Percentiles rank a stretch among this genome's conserved stretches.
Evolutionary conservation across 192 early-diverging fungal genomes (phyloP).

Genomic region (Backusella tarrabulga): DNA sequence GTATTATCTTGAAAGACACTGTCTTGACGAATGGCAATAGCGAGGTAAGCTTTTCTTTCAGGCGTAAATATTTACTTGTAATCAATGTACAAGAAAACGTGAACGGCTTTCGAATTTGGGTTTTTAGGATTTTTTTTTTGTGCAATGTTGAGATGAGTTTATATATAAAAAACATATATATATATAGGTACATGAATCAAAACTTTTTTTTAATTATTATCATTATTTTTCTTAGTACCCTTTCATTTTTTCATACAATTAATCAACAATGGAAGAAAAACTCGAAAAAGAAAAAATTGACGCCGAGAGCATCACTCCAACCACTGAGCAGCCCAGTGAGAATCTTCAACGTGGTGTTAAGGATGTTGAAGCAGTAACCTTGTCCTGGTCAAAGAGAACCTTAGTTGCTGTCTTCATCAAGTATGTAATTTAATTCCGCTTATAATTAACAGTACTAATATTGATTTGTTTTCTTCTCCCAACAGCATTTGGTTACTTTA

Average conservation of each 20-base stretch:
- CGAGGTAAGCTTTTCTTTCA: neutral
- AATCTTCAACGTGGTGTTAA: neutral
- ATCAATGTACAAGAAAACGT: neutral
- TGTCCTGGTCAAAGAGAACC: neutral
- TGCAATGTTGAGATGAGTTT: neutral
- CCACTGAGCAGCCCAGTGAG: neutral
- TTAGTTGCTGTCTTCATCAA: neutral
- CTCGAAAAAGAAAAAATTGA: neutral
- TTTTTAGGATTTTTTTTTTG: neutral
- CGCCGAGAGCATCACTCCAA: neutral
- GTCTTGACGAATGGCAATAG: neutral
- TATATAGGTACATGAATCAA: neutral
- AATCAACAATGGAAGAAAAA: neutral
- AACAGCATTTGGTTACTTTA: neutral
- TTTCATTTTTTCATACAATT: neutral
- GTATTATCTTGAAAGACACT: neutral
- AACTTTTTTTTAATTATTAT: neutral
- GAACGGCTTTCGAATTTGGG: neutral
- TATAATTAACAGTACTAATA: neutral
- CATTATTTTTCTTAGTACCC: neutral
- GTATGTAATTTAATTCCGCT: neutral
- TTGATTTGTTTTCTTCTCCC: neutral
- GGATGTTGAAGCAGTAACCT: neutral
- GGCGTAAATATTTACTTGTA: neutral
- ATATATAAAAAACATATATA: neutral